A percentile compares a stretch with the other conserved stretches of the same genome.
These are phyloP conservation scores for Kwoniella sp. DNA, from an alignment of 768 basidiomycete species.

Conservation along the genomic window DNA sequence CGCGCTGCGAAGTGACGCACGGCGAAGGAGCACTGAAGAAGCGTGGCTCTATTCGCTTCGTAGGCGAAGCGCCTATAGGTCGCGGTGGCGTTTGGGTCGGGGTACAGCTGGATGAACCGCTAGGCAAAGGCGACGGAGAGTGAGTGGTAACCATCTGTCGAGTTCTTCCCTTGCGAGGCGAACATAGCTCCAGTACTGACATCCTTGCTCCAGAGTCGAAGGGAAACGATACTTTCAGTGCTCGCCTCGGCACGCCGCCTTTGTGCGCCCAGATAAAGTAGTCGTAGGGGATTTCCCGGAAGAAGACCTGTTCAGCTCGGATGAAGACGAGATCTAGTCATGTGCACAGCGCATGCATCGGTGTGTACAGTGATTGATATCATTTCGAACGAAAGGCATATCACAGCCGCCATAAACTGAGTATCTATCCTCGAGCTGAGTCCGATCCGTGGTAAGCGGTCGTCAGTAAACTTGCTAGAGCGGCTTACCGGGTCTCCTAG, in stretches of 20 bases:
- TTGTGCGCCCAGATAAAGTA: conserved; percentile 78
- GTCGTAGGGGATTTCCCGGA: conserved; percentile 80
- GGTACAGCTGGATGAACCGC: conserved; percentile 89
- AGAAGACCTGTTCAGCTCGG: conserved; percentile 64
- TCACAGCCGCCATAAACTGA: no score
- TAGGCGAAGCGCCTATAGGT: conserved; percentile 73
- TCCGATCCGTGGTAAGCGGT: no score
- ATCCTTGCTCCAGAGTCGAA: conserved; percentile 68
- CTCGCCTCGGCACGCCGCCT: conserved; percentile 69
- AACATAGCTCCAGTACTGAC: no score
- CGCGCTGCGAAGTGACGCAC: conserved; percentile 79
- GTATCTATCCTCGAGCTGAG: no score
- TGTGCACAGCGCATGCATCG: not conserved
- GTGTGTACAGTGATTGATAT: no score
- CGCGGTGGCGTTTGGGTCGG: conserved; percentile 73
- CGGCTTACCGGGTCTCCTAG: no score
- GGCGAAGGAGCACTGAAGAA: conserved; percentile 65
- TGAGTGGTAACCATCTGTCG: conserved; percentile 54
- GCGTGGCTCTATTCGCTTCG: conserved; percentile 78
- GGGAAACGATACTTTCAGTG: conserved; percentile 83
- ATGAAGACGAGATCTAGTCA: conserved; percentile 54
- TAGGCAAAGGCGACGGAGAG: conserved; percentile 94
- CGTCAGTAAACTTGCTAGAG: no score
- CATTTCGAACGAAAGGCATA: no score
- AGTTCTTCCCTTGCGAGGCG: not conserved